These are phyloP conservation scores for Colletotrichum gloeosporioides DNA, from an alignment of 2,329 filamentous ascomycete species.

Conservation along the genomic window DNA sequence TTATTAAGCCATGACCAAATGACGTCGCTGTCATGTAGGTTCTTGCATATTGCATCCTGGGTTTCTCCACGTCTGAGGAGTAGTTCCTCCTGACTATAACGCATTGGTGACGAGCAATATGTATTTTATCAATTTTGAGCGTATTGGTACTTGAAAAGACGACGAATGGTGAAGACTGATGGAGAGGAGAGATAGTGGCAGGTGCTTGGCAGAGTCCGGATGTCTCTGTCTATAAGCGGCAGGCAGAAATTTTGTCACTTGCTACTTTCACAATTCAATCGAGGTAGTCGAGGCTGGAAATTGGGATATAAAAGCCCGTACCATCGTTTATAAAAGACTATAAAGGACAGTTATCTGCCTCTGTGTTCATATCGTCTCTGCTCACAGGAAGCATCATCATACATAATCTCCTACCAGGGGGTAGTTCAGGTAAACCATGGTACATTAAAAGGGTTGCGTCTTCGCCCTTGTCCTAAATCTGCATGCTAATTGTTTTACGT, in stretches of 20 bases:
- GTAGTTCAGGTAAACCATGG: not conserved
- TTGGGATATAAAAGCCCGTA: too few species aligned
- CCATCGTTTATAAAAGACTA: too few species aligned
- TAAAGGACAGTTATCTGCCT: too few species aligned
- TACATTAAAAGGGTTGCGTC: not conserved
- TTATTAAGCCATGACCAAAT: not conserved
- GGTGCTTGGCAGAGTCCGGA: not conserved
- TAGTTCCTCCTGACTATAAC: not conserved
- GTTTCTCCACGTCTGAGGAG: not conserved
- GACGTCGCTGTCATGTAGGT: too few species aligned
- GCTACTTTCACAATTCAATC: not conserved
- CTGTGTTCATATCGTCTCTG: not conserved
- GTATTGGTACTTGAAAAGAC: not conserved
- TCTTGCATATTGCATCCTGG: not conserved
- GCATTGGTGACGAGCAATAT: not conserved
- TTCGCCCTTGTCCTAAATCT: not conserved
- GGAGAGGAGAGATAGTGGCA: rapidly evolving
- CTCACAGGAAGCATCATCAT: not conserved
- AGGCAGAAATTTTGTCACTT: not conserved
- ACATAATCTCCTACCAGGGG: rapidly evolving
- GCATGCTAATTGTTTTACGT: not conserved
- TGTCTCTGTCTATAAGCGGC: not conserved
- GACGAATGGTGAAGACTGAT: not conserved
- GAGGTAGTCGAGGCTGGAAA: too few species aligned
- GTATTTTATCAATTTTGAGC: too few species aligned